These are phyloP conservation scores for Penicillium coprophilum DNA, from an alignment of 495 filamentous ascomycete genomes.

Conservation along the genomic window DNA sequence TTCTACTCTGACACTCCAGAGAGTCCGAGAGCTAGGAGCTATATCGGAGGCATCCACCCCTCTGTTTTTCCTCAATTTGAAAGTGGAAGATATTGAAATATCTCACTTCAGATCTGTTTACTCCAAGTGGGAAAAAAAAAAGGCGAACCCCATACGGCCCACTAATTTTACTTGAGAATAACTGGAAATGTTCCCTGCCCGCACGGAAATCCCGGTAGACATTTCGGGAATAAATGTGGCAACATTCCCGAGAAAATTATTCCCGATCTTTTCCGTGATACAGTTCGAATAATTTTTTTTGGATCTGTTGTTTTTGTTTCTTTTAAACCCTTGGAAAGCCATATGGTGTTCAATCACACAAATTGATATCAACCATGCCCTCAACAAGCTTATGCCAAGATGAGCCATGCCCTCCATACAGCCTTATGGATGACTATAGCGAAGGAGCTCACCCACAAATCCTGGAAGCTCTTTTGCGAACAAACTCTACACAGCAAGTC, in stretches of 20 bases:
- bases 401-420: slow-evolving; percentile 36
- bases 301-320: not conserved
- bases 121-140: not conserved
- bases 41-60: not conserved
- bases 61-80: not conserved
- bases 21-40: not conserved
- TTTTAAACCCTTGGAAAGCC: slow-evolving; percentile 1
- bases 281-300: not conserved
- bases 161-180: slow-evolving; percentile 10
- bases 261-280: slow-evolving; percentile 10
- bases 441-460: slow-evolving; percentile 48
- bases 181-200: not conserved
- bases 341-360: not conserved
- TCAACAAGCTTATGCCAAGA: slow-evolving; percentile 33
- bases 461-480: slow-evolving; percentile 40
- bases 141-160: slow-evolving; percentile 5
- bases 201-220: slow-evolving; percentile 5
- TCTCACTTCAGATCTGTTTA: not conserved
- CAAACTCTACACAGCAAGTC: slow-evolving; percentile 41
- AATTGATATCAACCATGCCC: slow-evolving; percentile 20
- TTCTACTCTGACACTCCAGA: no score
- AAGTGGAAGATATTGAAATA: not conserved
- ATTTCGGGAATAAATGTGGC: slow-evolving; percentile 29
- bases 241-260: slow-evolving; percentile 27
- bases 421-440: slow-evolving; percentile 49